Base-by-base conservation (phyloP, 768 basidiomycete genomes). In the Cystobasidium tubakii region DNA sequence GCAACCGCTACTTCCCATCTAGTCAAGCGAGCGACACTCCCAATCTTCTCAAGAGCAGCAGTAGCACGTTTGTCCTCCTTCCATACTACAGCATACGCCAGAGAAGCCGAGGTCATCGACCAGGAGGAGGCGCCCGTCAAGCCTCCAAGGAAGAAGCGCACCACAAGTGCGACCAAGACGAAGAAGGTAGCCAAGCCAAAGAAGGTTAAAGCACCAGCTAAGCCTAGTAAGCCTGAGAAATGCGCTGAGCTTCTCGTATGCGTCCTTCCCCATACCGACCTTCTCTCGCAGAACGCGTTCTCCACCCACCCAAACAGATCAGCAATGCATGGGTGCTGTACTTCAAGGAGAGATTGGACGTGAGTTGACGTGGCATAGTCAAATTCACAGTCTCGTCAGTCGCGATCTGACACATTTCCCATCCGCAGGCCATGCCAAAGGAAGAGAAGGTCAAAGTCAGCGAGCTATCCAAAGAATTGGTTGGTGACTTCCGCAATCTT, bases 261-360 rank as follows among this genome's bases (percentile, higher is more conserved):
- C 15, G 39, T 39, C 53, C 21, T 29, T 19, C 21, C 57, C 13
- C 27, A 25, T 17, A 60, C 15, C 27, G 4, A 21, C 10, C 25
- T 23, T n/a, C 21, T 23, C 9, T 21, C 12, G 2, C 25, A n/a
- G 43, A 66, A 65, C 66, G 73, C 46, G 64, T 74, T 27, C 65
- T 74, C 23, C 29, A 25, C 46, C 69, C 66, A 46, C 74, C 74
- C 27, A 72, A 50, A 34, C 71, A 21, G 21, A 72, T 72, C 23
- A 46, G 15, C 31, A 36, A 7, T n/a, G 33, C 70, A 21, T 75
- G 74, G 74, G 34, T 72, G 10, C 69, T 75, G 4, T 75, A 62
- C 55, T 62, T 42, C 44, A 62, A 39, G 29, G 64, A 75, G 34
- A 27, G 44, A 27, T n/a, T 71, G 21, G 36, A 6, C 21, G 73